Percentiles rank a stretch among this genome's conserved stretches.
phyloP scores from a whole-genome alignment of 352 stramenopile genomes.

The Phytophthora pluvialis region DNA sequence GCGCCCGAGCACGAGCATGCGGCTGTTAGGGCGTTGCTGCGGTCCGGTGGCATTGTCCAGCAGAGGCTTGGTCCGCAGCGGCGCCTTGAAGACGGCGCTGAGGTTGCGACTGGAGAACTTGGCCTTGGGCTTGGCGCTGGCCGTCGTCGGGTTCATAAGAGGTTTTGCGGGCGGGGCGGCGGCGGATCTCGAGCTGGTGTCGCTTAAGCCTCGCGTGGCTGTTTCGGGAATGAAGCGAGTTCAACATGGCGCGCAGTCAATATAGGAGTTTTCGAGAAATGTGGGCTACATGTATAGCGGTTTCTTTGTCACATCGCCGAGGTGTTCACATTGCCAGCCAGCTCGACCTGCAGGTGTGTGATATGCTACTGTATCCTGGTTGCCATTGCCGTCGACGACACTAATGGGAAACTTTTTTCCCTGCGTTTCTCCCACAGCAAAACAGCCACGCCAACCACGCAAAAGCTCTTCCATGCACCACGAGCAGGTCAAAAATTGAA shows the following conservation, averaged over 20 bases:
- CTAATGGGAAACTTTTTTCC: no score
- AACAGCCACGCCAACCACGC: no score
- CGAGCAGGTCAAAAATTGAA: slow-evolving; percentile 18
- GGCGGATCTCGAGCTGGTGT: slow-evolving; percentile 26
- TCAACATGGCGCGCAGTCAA: slow-evolving; percentile 25
- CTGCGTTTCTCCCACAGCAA: no score
- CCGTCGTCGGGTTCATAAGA: slow-evolving; percentile 48
- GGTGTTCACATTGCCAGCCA: no score
- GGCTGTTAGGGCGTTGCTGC: slow-evolving; percentile 37
- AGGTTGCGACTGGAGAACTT: slow-evolving; percentile 84
- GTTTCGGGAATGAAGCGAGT: slow-evolving; percentile 30
- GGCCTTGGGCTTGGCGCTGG: slow-evolving; percentile 52
- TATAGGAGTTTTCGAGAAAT: slow-evolving; percentile 8
- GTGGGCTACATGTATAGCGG: no score
- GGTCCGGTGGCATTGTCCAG: slow-evolving; percentile 32
- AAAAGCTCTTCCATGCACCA: no score
- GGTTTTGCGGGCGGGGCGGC: background rate
- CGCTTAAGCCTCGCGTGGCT: slow-evolving; percentile 25
- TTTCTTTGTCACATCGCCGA: no score
- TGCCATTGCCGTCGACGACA: no score
- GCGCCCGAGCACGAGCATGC: slow-evolving; percentile 64
- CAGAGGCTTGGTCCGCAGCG: slow-evolving; percentile 43
- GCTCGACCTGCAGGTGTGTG: no score
- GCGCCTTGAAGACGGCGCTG: slow-evolving; percentile 71
- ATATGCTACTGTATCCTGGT: no score